Conservation (phyloP, 2,329 filamentous ascomycete species). For the Calonectria naviculata region DNA sequence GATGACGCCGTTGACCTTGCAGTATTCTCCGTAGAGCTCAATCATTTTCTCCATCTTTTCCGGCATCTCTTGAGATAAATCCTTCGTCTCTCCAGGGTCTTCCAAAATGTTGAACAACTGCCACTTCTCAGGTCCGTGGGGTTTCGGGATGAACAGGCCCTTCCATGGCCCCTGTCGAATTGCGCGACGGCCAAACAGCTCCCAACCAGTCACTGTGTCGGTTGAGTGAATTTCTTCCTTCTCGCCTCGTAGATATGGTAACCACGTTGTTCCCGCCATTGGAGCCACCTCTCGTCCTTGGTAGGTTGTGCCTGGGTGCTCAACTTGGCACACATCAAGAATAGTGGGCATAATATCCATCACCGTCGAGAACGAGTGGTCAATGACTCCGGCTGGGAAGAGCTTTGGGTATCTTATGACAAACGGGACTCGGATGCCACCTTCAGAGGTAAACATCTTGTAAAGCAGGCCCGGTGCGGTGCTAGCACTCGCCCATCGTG, state of each 20-base stretch:
- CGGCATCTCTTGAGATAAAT: neutral
- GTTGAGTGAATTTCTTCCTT: neutral
- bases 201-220: neutral
- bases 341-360: neutral
- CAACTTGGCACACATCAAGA: neutral
- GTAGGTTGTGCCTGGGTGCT: neutral
- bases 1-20: neutral
- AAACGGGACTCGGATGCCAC: neutral
- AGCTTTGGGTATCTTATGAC: neutral
- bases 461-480: neutral
- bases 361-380: neutral
- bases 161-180: neutral
- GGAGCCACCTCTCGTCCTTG: neutral
- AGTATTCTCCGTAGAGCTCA: neutral
- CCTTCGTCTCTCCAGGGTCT: neutral
- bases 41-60: neutral
- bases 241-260: neutral
- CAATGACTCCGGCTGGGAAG: neutral
- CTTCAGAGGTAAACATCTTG: constrained; percentile 2
- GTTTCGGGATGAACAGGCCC: neutral
- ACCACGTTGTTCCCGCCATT: neutral
- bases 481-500: neutral
- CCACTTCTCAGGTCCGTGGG: neutral
- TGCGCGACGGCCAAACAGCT: neutral
- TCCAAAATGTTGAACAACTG: neutral